phyloP scores from a whole-genome alignment of 2,329 filamentous ascomycete species.

The Sporothrix curviconia region DNA sequence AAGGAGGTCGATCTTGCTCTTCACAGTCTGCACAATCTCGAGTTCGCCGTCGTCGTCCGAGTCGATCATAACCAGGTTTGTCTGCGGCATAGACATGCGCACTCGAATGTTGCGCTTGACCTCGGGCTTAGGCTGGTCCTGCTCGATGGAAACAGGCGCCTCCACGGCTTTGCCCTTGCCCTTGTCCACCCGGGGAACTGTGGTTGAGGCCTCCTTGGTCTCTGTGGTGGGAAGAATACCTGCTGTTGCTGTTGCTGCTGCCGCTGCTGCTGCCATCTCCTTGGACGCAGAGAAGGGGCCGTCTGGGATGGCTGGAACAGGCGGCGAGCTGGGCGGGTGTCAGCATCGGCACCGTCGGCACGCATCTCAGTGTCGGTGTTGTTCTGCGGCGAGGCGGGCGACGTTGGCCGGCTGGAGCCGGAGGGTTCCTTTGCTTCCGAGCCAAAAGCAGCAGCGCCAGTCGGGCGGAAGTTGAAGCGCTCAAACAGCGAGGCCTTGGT shows the following conservation, averaged over 20 bases:
- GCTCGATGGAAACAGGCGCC: conserved; percentile 28
- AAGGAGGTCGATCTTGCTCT: conserved; percentile 51
- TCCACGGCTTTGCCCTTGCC: conserved; percentile 28
- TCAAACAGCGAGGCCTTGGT: conserved; percentile 76
- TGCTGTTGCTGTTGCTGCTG: background rate
- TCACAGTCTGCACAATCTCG: conserved; percentile 49
- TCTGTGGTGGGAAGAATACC: background rate
- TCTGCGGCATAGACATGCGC: conserved; percentile 32
- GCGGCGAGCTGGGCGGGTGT: conserved; percentile 69
- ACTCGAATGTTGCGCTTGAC: conserved; percentile 45
- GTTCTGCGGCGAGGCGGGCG: conserved; percentile 42
- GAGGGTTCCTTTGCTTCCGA: conserved; percentile 30
- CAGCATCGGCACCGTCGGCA: background rate
- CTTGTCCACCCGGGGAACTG: background rate
- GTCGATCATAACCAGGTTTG: conserved; percentile 32
- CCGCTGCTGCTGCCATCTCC: background rate
- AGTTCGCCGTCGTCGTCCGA: conserved; percentile 51
- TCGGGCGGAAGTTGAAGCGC: conserved; percentile 66
- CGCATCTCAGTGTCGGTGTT: conserved; percentile 40
- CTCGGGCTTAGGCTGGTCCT: conserved; percentile 23
- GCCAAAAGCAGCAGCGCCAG: conserved; percentile 25
- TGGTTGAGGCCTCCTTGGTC: background rate
- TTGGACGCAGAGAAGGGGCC: background rate
- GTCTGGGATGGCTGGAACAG: conserved; percentile 20
- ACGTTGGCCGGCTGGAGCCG: conserved; percentile 51